A percentile compares a stretch with the other conserved stretches of the same genome.
Conservation (phyloP, 192 early-diverging fungal species). For the Irineochytrium annulatum region DNA sequence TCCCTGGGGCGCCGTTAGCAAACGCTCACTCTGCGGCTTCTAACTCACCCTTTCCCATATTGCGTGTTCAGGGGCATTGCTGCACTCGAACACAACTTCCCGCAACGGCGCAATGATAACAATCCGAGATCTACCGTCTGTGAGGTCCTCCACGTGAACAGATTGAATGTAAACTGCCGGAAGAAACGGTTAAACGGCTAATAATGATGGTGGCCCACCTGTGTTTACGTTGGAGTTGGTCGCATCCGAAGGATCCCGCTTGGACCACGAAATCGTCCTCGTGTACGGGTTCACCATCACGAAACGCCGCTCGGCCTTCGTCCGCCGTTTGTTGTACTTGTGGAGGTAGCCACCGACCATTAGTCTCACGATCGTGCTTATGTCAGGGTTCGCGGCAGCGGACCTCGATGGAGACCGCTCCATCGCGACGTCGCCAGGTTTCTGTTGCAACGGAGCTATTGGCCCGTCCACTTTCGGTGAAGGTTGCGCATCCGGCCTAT, state of each 20-base stretch:
- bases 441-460: too few species aligned
- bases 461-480: too few species aligned
- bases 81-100: constrained; percentile 25
- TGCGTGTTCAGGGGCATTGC: constrained; percentile 10
- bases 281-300: constrained; percentile 25
- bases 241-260: constrained; percentile 11
- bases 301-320: constrained; percentile 17
- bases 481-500: too few species aligned
- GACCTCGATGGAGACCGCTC: not conserved
- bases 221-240: not conserved
- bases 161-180: constrained; percentile 20
- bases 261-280: constrained; percentile 20
- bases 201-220: not conserved
- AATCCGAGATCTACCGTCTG: constrained; percentile 18
- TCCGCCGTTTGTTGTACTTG: constrained; percentile 23
- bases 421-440: too few species aligned
- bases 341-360: constrained; percentile 17
- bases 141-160: constrained; percentile 25
- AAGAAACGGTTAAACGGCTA: not conserved
- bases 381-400: not conserved
- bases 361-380: constrained; percentile 19
- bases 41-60: constrained; percentile 16
- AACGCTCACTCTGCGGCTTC: too few species aligned
- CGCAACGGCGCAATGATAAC: constrained; percentile 11
- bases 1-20: not conserved